Evolutionary conservation across 805 yeast genomes (phyloP), one percentile per base, ranked within the genome.

Genomic region (Wickerhamiella sorbophila): DNA sequence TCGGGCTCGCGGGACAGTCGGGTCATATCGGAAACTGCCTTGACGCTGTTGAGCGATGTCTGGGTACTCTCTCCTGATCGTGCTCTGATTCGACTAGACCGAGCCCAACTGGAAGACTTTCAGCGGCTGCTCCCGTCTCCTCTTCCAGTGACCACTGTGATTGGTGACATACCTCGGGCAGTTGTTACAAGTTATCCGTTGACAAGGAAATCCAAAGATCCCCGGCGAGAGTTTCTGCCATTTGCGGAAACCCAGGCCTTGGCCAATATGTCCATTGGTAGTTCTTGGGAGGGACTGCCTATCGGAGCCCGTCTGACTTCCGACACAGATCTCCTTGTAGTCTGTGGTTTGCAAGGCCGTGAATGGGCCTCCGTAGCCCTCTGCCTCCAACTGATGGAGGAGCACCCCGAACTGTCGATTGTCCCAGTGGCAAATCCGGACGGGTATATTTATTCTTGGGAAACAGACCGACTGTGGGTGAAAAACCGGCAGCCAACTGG

Each of bases 391-490:
- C 14, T 31, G 24, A 31, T 41, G 8, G 40, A 38, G 8, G 16
- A 20, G 20, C 19, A 31, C 20, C 38, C 38, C 44, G 88, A 84
- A 52, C 80, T 81, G 51, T 57, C 82, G 27, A 75, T 86, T 48
- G 68, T 85, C 24, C 96, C 96, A 0, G 82, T 84, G 10, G 71
- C 77, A 59, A 86, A 86, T 54, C 95, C 95, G 1, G 96, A 86
- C 60, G 96, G 96, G 0, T 86, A 86, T 57, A 82, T 67, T 12
- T 79, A 80, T 57, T 68, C 93, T 2, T 86, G 95, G 95, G 67
- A 66, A 2, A 54, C 62, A 21, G 94, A 86, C 56, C 65, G 96
- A 43, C 63, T 86, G 45, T 86, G 96, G 96, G 65, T 91, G 36
- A 86, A 86, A 54, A 86, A 84, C 59, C 69, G 94, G 46, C 95